phyloP scores from a whole-genome alignment of 257 asterid genomes.

The Vinca minor region DNA sequence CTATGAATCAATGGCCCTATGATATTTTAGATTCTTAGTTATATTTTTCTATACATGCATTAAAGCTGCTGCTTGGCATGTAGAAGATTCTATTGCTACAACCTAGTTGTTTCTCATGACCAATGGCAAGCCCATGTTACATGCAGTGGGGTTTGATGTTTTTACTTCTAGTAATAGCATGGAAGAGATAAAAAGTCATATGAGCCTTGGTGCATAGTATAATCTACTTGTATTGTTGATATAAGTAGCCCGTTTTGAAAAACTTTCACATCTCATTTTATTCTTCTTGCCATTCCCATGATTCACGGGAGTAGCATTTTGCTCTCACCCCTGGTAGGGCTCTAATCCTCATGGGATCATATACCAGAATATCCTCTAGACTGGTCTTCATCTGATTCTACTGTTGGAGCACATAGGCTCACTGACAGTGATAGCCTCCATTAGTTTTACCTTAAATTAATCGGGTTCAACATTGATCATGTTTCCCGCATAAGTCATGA shows the following conservation, averaged over 20 bases:
- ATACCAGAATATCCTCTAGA: too few relatives aligned
- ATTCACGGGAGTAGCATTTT: background rate
- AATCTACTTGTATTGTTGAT: background rate
- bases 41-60: background rate
- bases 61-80: conserved; percentile 1
- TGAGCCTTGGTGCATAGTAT: background rate
- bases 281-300: background rate
- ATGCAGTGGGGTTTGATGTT: conserved; percentile 1
- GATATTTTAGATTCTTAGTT: background rate
- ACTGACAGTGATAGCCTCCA: background rate
- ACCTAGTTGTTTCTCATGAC: background rate
- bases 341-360: too few relatives aligned
- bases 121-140: too few relatives aligned
- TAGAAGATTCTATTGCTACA: too few relatives aligned
- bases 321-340: background rate
- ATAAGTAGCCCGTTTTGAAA: background rate
- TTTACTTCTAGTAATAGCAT: background rate
- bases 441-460: conserved; percentile 1
- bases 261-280: background rate
- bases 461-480: background rate
- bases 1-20: background rate
- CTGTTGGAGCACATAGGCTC: background rate
- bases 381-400: background rate
- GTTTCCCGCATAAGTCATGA: background rate
- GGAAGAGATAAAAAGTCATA: background rate